A percentile compares a stretch with the other conserved stretches of the same genome.
These are phyloP conservation scores for Dissoconium aciculare DNA, from an alignment of 2,329 filamentous ascomycete species.

Conservation along the genomic window DNA sequence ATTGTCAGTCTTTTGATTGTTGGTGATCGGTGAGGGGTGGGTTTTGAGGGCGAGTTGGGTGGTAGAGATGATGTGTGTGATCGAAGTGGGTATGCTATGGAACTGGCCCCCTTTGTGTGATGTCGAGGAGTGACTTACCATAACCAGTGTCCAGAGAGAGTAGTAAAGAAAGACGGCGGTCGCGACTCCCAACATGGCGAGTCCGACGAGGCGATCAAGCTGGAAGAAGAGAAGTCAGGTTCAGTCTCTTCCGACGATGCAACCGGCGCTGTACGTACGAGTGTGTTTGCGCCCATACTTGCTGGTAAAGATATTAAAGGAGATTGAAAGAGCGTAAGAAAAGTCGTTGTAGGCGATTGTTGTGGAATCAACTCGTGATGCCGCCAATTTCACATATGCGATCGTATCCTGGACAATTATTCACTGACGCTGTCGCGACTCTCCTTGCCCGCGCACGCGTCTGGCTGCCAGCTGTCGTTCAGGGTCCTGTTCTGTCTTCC, in stretches of 20 bases:
- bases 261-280: conserved; percentile 2
- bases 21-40: conserved; percentile 1
- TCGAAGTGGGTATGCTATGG: conserved; percentile 3
- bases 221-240: conserved; percentile 28
- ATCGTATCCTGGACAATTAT: no score
- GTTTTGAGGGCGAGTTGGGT: not conserved
- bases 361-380: not conserved
- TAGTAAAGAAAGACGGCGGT: conserved; percentile 76
- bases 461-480: not conserved
- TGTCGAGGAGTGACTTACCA: conserved; percentile 56
- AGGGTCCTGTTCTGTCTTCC: not conserved
- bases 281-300: conserved; percentile 8
- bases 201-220: conserved; percentile 78
- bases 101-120: no score
- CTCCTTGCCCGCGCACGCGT: not conserved
- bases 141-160: conserved; percentile 91
- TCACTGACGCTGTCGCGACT: not conserved
- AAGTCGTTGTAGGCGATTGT: not conserved
- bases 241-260: not conserved
- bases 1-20: not conserved
- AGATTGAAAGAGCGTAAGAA: not conserved
- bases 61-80: conserved; percentile 3
- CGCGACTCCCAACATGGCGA: conserved; percentile 61
- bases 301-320: not conserved
- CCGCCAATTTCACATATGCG: no score